Percentiles rank a stretch among this genome's conserved stretches.
phyloP scores from a whole-genome alignment of 2,329 filamentous ascomycete genomes.

The Magnaporthales sp. region DNA sequence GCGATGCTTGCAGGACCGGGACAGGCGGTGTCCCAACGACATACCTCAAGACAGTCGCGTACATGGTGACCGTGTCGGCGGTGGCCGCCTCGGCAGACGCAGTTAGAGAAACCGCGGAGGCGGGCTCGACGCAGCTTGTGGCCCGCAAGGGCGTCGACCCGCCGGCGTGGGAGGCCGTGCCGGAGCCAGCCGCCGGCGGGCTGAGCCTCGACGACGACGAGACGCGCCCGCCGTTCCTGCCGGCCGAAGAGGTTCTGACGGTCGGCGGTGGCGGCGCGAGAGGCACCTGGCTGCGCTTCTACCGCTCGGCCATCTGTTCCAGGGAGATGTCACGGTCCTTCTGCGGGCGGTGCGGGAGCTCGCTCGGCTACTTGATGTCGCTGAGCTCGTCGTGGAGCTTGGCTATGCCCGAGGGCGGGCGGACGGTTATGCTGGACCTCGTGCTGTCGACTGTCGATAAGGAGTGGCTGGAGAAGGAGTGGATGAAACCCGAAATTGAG shows the following conservation, averaged over 20 bases:
- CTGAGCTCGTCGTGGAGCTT: conserved; percentile 10
- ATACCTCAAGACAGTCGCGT: too few species aligned
- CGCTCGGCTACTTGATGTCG: conserved; percentile 11
- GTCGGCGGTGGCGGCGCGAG: conserved; percentile 6
- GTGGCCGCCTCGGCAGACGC: too few species aligned
- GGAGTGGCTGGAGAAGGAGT: conserved; percentile 13
- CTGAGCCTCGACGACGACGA: conserved; percentile 8
- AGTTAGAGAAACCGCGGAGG: too few species aligned
- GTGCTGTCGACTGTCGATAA: conserved; percentile 14
- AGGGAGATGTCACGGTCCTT: conserved; percentile 14
- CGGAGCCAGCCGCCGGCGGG: too few species aligned
- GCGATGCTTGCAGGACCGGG: background rate
- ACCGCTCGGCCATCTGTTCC: conserved; percentile 13
- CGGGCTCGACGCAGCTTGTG: too few species aligned
- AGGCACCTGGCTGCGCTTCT: conserved; percentile 17
- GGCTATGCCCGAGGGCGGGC: conserved; percentile 12
- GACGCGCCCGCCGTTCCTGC: conserved; percentile 13
- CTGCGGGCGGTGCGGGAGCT: conserved; percentile 17
- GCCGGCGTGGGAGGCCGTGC: too few species aligned
- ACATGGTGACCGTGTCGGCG: too few species aligned
- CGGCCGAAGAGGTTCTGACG: conserved; percentile 11
- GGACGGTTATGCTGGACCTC: conserved; percentile 13
- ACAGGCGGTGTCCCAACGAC: too few species aligned
- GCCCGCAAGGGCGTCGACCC: too few species aligned
- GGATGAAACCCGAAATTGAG: conserved; percentile 12